Conservation (phyloP, 169 alveolate genomes). For the Neospora caninum region DNA sequence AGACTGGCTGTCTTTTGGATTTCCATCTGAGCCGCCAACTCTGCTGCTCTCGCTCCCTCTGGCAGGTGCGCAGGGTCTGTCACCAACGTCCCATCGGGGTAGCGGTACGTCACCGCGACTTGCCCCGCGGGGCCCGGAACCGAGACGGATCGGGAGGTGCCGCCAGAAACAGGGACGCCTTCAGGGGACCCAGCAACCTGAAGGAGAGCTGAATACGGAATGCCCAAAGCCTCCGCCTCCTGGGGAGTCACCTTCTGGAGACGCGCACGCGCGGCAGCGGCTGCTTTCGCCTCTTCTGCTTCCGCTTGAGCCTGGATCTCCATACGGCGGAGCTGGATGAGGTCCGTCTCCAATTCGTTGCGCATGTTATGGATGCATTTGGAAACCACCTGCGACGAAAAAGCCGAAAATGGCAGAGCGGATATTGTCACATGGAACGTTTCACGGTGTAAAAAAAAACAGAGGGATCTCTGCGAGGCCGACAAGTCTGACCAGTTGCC, state of each 20-base stretch:
- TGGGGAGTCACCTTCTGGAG: constrained; percentile 14
- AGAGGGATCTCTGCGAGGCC: neutral
- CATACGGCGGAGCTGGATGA: constrained; percentile 15
- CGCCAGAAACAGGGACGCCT: neutral
- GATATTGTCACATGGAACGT: neutral
- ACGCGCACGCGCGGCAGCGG: constrained; percentile 33
- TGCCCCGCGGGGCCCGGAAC: neutral
- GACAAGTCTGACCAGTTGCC: neutral
- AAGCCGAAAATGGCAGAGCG: neutral
- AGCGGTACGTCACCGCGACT: neutral
- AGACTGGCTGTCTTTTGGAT: neutral
- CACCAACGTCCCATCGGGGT: constrained; percentile 32
- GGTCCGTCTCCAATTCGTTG: constrained; percentile 23
- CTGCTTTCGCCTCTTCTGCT: constrained; percentile 29
- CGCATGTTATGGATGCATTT: constrained; percentile 52
- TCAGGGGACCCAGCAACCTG: neutral
- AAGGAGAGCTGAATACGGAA: neutral
- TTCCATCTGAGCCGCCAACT: neutral
- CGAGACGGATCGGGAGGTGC: neutral
- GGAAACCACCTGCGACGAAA: constrained; percentile 16
- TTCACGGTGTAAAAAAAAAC: neutral
- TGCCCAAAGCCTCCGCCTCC: constrained; percentile 13
- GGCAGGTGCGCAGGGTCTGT: constrained; percentile 54
- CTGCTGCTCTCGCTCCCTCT: constrained; percentile 35
- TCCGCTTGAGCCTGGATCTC: neutral